Evolutionary conservation across 768 basidiomycete genomes (phyloP).

Genomic region (Rhodosporidiobolus odoratus): DNA sequence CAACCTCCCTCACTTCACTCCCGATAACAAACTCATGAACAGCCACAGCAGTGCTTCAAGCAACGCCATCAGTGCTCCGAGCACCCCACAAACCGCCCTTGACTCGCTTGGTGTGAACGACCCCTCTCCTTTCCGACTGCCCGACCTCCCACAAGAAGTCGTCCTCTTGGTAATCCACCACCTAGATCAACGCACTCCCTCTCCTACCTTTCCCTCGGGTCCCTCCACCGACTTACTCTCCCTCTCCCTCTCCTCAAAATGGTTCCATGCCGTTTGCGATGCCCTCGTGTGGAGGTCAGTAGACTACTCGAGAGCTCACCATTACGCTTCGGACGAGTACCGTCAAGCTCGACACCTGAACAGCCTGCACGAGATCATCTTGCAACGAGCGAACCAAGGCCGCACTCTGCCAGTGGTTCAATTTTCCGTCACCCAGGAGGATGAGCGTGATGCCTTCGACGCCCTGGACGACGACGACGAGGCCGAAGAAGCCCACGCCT

Average conservation of each 20-base stretch:
- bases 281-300: slow-evolving; percentile 14
- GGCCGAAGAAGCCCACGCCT: slow-evolving; percentile 62
- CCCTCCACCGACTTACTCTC: slow-evolving; percentile 17
- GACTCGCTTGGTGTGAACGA: neutral
- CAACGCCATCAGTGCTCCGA: too few species aligned
- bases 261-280: slow-evolving; percentile 11
- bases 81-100: too few species aligned
- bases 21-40: too few species aligned
- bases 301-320: neutral
- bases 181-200: slow-evolving; percentile 16
- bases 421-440: slow-evolving; percentile 1
- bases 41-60: too few species aligned
- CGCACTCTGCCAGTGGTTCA: neutral
- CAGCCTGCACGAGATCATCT: neutral
- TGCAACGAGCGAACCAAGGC: too few species aligned
- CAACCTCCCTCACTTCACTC: too few species aligned
- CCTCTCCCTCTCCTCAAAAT: neutral
- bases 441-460: neutral
- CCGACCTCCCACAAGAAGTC: slow-evolving; percentile 19
- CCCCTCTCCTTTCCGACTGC: slow-evolving; percentile 4
- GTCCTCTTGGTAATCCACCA: neutral
- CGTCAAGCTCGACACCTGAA: neutral
- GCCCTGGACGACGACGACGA: neutral
- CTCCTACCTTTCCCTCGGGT: slow-evolving; percentile 24
- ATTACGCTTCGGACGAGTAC: neutral